phyloP scores from a whole-genome alignment of 805 yeast species.

The Sungouiozyma ichnusensis region DNA sequence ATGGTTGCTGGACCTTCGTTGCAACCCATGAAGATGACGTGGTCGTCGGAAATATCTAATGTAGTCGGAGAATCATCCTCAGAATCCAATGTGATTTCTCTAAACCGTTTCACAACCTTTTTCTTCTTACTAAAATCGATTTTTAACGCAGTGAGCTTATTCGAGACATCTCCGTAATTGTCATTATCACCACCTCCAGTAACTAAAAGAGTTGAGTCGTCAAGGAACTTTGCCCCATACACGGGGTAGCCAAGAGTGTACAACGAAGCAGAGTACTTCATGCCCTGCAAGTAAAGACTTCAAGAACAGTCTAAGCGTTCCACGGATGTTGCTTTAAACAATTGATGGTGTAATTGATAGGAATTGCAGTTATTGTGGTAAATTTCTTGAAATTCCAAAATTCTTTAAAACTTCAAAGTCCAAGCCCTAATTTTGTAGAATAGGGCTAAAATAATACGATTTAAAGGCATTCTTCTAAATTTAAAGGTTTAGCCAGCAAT shows the following conservation, averaged over 20 bases:
- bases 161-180: conserved; percentile 67
- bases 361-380: not conserved
- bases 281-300: conserved; percentile 2
- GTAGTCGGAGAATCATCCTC: conserved; percentile 87
- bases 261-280: conserved; percentile 18
- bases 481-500: not conserved
- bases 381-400: not conserved
- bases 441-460: not conserved
- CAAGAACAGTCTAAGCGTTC: not conserved
- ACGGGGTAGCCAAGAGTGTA: conserved; percentile 59
- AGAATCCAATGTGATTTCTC: conserved; percentile 50
- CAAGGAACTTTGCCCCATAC: conserved; percentile 64
- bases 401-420: not conserved
- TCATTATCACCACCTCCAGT: conserved; percentile 98
- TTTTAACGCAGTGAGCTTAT: conserved; percentile 60
- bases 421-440: not conserved
- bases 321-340: too few species aligned
- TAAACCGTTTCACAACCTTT: conserved; percentile 41
- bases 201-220: conserved; percentile 49
- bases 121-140: conserved; percentile 40
- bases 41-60: conserved; percentile 39
- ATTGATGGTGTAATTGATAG: too few species aligned
- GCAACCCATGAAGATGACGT: conserved; percentile 58
- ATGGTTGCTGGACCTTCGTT: conserved; percentile 50
- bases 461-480: not conserved